Evolutionary conservation across 441 rosid genomes (phyloP), one percentile per base, ranked within the genome.

Genomic region (Kokia cookei): DNA sequence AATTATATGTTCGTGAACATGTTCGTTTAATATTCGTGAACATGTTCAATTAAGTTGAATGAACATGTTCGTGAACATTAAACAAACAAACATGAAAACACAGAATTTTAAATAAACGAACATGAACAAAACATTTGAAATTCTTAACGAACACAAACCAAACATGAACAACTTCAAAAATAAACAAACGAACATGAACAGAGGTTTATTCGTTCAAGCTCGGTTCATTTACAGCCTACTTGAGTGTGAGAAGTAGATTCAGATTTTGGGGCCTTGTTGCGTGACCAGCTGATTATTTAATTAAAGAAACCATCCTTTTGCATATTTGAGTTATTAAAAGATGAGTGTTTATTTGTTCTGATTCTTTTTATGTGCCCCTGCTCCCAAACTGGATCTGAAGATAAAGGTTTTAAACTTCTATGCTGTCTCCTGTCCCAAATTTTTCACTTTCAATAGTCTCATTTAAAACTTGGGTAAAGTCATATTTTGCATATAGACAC

Each of bases 381-480:
- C 17, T 43, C 27, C 53, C 37, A 22, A 22, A 22, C 19, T 65
- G 43, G 54, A 65, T 65, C 12, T 26, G 57, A 66, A 24, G 19
- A 66, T 48, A 48, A 12, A 26, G 42, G 7, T 15, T 47, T 2
- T 47, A 14, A 14, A 40, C 35, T 45, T 24, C 37, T 47, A 6
- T 13, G 17, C 40, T 13, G 22, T 65, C 15, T 13, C 29, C 55
- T 7, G 9, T 65, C 17, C 55, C 6, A 24, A 65, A 14, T 15
- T 5, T 45, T 47, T 53, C 40, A 37, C 40, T 37, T 37, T 37
- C 40, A 37, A 6, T 32, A 14, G 7, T 11, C 55, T 45, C 55
- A 24, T 45, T 66, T 45, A 45, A 32, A 66, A 7, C 10, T 58
- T 9, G 91, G 85, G 69, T 42, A 19, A 43, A 65, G 32, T 65